Evolutionary conservation across 805 yeast genomes (phyloP).

Genomic region (Hyphopichia homilentoma): DNA sequence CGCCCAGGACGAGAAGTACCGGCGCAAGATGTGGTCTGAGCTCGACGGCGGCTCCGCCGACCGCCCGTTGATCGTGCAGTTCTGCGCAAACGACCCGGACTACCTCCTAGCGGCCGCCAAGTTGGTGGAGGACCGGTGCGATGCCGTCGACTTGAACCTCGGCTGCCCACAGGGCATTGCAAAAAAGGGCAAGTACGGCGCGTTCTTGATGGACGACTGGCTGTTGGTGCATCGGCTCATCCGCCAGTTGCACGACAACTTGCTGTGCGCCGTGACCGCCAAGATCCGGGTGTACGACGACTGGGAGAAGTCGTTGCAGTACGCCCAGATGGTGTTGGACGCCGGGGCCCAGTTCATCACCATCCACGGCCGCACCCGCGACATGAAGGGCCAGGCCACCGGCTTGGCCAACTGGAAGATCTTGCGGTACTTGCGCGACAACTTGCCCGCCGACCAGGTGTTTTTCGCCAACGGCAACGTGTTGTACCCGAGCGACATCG

Average conservation of each 20-base stretch:
- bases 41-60: constrained; percentile 75
- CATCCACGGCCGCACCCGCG: constrained; percentile 93
- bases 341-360: constrained; percentile 97
- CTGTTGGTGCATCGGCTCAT: constrained; percentile 70
- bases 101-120: constrained; percentile 77
- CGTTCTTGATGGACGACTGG: constrained; percentile 98
- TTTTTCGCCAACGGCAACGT: constrained; percentile 94
- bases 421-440: constrained; percentile 70
- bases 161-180: constrained; percentile 99
- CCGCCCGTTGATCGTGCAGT: constrained; percentile 89
- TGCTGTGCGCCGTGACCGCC: constrained; percentile 89
- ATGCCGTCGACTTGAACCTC: constrained; percentile 91
- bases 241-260: constrained; percentile 64
- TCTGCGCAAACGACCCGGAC: constrained; percentile 95
- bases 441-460: constrained; percentile 74
- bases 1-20: constrained; percentile 78
- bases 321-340: constrained; percentile 81
- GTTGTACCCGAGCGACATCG: constrained; percentile 81
- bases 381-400: constrained; percentile 95
- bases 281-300: constrained; percentile 89
- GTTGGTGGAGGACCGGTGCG: constrained; percentile 77
- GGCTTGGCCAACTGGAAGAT: constrained; percentile 94
- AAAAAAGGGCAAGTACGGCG: constrained; percentile 88
- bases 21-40: constrained; percentile 66
- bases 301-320: constrained; percentile 74